Conservation (phyloP, 2,329 filamentous ascomycete genomes). For the Nemania abortiva region DNA sequence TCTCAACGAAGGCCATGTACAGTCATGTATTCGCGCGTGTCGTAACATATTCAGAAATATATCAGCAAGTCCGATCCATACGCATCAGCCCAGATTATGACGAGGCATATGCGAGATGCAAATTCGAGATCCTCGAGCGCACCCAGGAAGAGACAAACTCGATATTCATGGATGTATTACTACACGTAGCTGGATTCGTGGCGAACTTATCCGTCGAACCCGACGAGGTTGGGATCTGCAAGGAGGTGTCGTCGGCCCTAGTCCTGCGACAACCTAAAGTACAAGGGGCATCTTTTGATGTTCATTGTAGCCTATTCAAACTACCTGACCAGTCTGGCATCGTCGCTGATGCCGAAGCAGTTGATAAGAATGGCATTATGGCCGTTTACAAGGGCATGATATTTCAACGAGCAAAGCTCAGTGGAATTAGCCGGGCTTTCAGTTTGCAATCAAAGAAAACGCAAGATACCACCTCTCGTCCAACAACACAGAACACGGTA, state of each 20-base stretch:
- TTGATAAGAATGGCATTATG: background rate
- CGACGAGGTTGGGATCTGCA: slow-evolving; percentile 38
- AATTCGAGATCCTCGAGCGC: slow-evolving; percentile 19
- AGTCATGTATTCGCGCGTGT: slow-evolving; percentile 39
- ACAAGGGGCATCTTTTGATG: too few species aligned
- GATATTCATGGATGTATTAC: slow-evolving; percentile 38
- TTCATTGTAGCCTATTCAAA: background rate
- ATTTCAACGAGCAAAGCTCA: background rate
- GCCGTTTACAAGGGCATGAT: slow-evolving; percentile 1
- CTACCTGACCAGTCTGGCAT: slow-evolving; percentile 8
- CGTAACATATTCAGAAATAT: slow-evolving; percentile 35
- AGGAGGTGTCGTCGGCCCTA: background rate
- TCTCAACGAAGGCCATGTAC: slow-evolving; percentile 30
- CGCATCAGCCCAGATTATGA: slow-evolving; percentile 20
- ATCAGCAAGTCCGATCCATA: slow-evolving; percentile 29
- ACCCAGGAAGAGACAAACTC: slow-evolving; percentile 17
- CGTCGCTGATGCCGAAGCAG: slow-evolving; percentile 10
- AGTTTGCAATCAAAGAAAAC: background rate
- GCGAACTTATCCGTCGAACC: slow-evolving; percentile 33
- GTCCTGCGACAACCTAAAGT: background rate
- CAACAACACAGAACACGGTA: background rate
- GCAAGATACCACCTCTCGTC: background rate
- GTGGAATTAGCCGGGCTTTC: background rate
- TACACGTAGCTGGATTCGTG: slow-evolving; percentile 42
- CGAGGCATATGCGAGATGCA: slow-evolving; percentile 23